These are phyloP conservation scores for Malus orientalis DNA, from an alignment of 306 rosid genomes.

Conservation along the genomic window DNA sequence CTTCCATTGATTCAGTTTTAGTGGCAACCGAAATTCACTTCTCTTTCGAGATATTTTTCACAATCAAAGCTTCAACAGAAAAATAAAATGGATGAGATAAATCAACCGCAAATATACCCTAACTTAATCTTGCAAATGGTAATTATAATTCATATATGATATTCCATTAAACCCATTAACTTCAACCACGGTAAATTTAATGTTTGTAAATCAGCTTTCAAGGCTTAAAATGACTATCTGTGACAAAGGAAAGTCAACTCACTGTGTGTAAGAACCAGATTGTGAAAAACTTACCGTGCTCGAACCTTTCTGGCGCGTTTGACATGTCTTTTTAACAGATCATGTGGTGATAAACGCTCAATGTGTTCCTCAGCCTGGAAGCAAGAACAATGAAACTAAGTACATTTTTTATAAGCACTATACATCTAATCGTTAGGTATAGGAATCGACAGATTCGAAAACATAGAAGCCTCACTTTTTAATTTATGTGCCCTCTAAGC, in stretches of 20 bases:
- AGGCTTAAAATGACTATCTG: background rate
- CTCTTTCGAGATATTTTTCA: background rate
- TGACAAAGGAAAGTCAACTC: background rate
- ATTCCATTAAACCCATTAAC: background rate
- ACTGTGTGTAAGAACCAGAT: background rate
- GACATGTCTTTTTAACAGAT: slow-evolving; percentile 63
- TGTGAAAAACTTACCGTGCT: slow-evolving; percentile 48
- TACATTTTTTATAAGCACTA: background rate
- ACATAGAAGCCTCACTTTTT: background rate
- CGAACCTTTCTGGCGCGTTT: slow-evolving; percentile 80
- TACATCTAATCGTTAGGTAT: background rate
- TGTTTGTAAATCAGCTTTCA: background rate
- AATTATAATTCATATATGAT: too few relatives aligned
- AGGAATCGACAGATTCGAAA: background rate
- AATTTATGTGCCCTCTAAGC: background rate
- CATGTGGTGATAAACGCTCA: slow-evolving; percentile 34
- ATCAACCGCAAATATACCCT: background rate
- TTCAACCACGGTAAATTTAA: background rate
- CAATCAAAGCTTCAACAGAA: background rate
- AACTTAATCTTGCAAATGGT: background rate
- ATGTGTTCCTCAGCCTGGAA: slow-evolving; percentile 53
- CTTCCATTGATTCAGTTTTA: background rate
- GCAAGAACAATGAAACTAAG: slow-evolving; percentile 4
- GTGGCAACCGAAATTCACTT: background rate
- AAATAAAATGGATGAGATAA: background rate